These are phyloP conservation scores for Aphanocladium album DNA, from an alignment of 2,329 filamentous ascomycete genomes.

Conservation along the genomic window DNA sequence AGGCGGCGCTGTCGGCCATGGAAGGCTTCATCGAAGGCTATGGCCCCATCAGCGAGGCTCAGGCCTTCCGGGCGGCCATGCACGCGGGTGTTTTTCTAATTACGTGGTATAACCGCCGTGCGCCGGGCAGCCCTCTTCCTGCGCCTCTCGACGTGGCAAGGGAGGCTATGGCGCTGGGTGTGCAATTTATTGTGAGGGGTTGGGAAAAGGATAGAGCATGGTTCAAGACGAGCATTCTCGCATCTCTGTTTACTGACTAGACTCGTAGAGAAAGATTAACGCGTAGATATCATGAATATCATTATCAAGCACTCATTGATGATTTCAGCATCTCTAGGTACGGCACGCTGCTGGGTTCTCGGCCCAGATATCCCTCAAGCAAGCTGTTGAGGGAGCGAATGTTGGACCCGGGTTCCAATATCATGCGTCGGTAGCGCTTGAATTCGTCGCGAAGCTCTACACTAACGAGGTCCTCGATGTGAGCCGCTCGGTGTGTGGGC, in stretches of 20 bases:
- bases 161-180: slow-evolving; percentile 1
- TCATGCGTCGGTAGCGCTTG: slow-evolving; percentile 51
- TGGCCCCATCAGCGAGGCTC: background rate
- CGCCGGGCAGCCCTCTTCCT: background rate
- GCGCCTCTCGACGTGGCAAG: slow-evolving; percentile 2
- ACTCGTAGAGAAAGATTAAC: background rate
- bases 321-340: background rate
- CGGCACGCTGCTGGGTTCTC: background rate
- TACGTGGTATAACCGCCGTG: background rate
- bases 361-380: background rate
- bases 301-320: background rate
- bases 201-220: slow-evolving; percentile 6
- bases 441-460: background rate
- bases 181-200: background rate
- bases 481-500: background rate
- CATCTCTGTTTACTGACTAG: background rate
- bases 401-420: background rate
- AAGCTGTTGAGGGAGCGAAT: background rate
- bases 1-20: background rate
- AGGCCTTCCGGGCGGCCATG: background rate
- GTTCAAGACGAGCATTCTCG: slow-evolving; percentile 6
- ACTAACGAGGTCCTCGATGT: background rate
- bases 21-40: slow-evolving; percentile 3
- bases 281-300: background rate
- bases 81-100: background rate